Evolutionary conservation across 306 rosid species (phyloP).

Genomic region (Corylus avellana): DNA sequence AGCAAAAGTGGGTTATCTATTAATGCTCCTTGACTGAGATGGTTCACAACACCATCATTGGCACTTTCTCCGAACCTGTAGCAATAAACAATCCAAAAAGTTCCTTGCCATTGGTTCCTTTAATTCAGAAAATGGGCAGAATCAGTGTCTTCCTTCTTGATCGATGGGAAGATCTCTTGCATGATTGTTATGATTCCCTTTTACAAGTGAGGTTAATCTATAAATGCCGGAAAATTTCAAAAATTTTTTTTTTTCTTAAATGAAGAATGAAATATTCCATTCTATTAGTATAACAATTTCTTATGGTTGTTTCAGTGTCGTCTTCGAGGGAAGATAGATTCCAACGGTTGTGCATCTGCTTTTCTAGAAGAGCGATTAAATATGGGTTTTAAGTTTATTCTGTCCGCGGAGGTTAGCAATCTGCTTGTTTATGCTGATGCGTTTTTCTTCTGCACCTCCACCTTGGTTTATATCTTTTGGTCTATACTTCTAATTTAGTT

Average conservation of each 20-base stretch:
- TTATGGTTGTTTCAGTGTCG: slow-evolving; percentile 61
- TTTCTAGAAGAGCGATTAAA: slow-evolving; percentile 87
- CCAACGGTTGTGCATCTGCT: slow-evolving; percentile 70
- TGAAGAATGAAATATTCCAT: neutral
- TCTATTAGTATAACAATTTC: neutral
- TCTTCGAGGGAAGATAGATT: slow-evolving; percentile 90
- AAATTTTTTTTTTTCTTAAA: neutral
- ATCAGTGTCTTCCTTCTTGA: neutral
- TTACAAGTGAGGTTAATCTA: neutral
- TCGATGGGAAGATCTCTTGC: neutral
- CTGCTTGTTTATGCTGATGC: neutral
- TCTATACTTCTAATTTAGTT: neutral
- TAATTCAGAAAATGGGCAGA: neutral
- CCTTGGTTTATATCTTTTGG: neutral
- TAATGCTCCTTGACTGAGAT: neutral
- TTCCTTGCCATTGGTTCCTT: neutral
- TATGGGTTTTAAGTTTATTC: slow-evolving; percentile 72
- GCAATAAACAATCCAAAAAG: neutral
- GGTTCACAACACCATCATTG: neutral
- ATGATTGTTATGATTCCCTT: neutral
- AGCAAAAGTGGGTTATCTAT: neutral
- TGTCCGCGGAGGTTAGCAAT: slow-evolving; percentile 65
- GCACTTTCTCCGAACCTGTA: neutral
- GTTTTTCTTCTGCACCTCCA: neutral
- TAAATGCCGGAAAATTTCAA: neutral